phyloP scores from a whole-genome alignment of 1,139 yeast genomes.

The Lodderomyces oxycetoniae region DNA sequence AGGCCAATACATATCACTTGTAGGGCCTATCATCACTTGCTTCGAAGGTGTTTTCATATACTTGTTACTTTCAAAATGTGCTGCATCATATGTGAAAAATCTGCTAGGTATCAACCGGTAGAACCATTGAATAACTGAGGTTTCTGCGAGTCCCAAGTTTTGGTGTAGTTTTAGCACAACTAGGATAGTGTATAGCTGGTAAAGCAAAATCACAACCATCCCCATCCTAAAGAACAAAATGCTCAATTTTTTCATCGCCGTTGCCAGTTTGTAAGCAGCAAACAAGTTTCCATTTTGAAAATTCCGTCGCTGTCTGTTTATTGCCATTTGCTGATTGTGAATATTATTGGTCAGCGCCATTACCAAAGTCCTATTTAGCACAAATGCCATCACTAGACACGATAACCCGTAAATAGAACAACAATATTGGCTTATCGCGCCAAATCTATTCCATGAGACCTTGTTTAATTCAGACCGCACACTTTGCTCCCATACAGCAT shows the following conservation, averaged over 20 bases:
- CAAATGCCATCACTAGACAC: constrained; percentile 59
- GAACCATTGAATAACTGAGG: constrained; percentile 18
- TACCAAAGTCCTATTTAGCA: constrained; percentile 60
- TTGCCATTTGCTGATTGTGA: constrained; percentile 20
- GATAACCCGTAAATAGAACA: constrained; percentile 35
- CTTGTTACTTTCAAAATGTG: constrained; percentile 18
- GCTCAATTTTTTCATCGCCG: constrained; percentile 19
- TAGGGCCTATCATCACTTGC: constrained; percentile 44
- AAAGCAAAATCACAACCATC: constrained; percentile 31
- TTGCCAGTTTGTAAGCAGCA: constrained; percentile 16
- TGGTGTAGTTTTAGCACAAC: constrained; percentile 30
- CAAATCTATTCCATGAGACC: constrained; percentile 16
- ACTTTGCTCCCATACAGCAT: constrained; percentile 24
- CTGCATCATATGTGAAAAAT: constrained; percentile 34
- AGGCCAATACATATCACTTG: constrained; percentile 59
- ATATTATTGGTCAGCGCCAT: constrained; percentile 57
- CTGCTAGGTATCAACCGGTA: constrained; percentile 18
- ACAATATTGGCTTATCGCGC: constrained; percentile 26
- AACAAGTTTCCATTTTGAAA: constrained; percentile 4
- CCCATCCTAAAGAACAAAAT: constrained; percentile 31
- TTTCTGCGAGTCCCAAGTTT: constrained; percentile 21
- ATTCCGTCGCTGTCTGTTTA: constrained; percentile 15
- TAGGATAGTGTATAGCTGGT: constrained; percentile 32
- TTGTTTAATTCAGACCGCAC: constrained; percentile 12
- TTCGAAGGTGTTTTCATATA: constrained; percentile 34